Base-by-base conservation (phyloP, 768 basidiomycete genomes). In the Symmetrospora coprosmae region DNA sequence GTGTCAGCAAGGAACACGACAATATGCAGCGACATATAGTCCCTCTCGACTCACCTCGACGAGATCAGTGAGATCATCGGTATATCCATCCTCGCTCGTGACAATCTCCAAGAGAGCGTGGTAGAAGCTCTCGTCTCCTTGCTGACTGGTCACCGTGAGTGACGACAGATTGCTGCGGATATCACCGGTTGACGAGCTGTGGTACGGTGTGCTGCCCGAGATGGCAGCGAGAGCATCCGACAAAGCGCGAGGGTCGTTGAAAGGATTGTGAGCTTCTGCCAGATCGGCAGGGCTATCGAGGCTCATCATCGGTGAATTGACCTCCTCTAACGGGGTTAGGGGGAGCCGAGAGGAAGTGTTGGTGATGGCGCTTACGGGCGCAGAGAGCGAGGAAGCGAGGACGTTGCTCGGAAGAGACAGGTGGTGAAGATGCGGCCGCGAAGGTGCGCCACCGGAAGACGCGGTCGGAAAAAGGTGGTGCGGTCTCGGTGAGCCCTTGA, bases 91-190 rank as follows among this genome's bases (percentile, higher is more conserved):
- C 75, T 97, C 92, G 0, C 89, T 91, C 60, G 80, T 76, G 25
- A 96, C 77, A 38, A 97, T 75, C 73, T 96, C 92, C 65, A 81
- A 77, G 49, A 96, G 78, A 5, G 87, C 85, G 67, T 94, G 83
- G 64, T 79, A 83, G 14, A 71, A 58, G 49, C 70, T 72, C 62
- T 72, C 72, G 41, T 67, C 62, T 30, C 23, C 35, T 30, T 37
- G 25, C 9, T 39, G 28, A 27, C 8, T 52, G 38, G 8, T 33
- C 45, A 31, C 3, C 45, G 13, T 9, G n/a, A n/a, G n/a, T n/a
- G n/a, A n/a, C n/a, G n/a, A n/a, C n/a, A n/a, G n/a, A n/a, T n/a
- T n/a, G n/a, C n/a, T n/a, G n/a, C n/a, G n/a, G n/a, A n/a, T 47
- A 16, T 7, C 27, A 13, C 33, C 8, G 9, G 30, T 33, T 14